Evolutionary conservation across 352 stramenopile genomes (phyloP).

Genomic region (Phytopythium aichiense): DNA sequence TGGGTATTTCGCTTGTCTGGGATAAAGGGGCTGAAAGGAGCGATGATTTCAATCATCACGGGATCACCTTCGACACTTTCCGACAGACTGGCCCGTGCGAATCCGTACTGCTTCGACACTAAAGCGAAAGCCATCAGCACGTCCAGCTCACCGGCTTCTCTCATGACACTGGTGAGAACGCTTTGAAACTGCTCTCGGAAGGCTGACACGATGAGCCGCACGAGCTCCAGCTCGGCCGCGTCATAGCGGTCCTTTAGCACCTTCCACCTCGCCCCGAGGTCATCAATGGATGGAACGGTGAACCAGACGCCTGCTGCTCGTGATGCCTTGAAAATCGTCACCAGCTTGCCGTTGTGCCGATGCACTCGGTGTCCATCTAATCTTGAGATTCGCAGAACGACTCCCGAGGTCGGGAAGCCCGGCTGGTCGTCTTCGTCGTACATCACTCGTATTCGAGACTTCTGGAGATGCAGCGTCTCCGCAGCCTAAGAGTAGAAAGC

Average conservation of each 20-base stretch:
- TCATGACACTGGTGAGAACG: slow-evolving; percentile 10
- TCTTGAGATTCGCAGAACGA: slow-evolving; percentile 39
- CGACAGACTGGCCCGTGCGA: slow-evolving; percentile 15
- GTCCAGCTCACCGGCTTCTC: slow-evolving; percentile 25
- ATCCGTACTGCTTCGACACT: slow-evolving; percentile 25
- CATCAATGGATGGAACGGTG: slow-evolving; percentile 26
- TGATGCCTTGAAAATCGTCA: slow-evolving; percentile 33
- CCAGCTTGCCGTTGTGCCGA: slow-evolving; percentile 11
- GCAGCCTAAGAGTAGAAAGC: slow-evolving; percentile 16
- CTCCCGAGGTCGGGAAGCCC: slow-evolving; percentile 12
- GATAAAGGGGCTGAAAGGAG: slow-evolving; percentile 15
- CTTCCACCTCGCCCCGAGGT: slow-evolving; percentile 30
- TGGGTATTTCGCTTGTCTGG: neutral
- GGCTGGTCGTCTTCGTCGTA: slow-evolving; percentile 29
- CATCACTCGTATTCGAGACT: slow-evolving; percentile 29
- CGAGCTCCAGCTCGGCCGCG: slow-evolving; percentile 16
- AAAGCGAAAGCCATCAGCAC: slow-evolving; percentile 31
- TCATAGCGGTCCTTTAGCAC: slow-evolving; percentile 17
- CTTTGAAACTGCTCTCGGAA: slow-evolving; percentile 13
- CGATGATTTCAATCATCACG: slow-evolving; percentile 11
- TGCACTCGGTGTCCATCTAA: slow-evolving; percentile 44
- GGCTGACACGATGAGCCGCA: slow-evolving; percentile 12
- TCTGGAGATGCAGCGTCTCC: slow-evolving; percentile 18
- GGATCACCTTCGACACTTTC: neutral
- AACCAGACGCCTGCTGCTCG: slow-evolving; percentile 43